A percentile compares a stretch with the other conserved stretches of the same genome.
Evolutionary conservation across 179 eudicot genomes (phyloP).

Genomic region (Silene noctiflora): DNA sequence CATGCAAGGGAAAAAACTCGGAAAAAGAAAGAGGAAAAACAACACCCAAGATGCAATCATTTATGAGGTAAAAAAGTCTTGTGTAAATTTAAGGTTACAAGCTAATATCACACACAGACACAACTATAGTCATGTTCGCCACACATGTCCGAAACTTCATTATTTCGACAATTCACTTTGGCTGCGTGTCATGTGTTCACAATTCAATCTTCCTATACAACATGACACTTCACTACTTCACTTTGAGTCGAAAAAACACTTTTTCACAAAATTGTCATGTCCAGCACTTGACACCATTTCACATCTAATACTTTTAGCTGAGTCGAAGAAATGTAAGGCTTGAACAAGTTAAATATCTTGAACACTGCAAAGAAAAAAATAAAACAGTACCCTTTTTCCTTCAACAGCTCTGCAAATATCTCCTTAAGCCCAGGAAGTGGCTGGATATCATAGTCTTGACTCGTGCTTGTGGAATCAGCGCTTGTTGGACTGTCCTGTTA

Average conservation of each 20-base stretch:
- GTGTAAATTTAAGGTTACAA: too few relatives aligned
- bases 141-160: not conserved
- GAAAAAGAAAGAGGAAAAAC: too few relatives aligned
- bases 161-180: too few relatives aligned
- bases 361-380: not conserved
- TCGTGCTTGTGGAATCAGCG: slow-evolving; percentile 38
- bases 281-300: too few relatives aligned
- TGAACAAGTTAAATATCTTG: not conserved
- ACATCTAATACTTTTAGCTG: not conserved
- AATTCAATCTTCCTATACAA: not conserved
- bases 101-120: not conserved
- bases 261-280: too few relatives aligned
- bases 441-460: slow-evolving; percentile 43
- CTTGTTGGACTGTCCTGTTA: slow-evolving; percentile 52
- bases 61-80: too few relatives aligned
- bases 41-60: too few relatives aligned
- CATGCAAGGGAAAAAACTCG: too few relatives aligned
- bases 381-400: slow-evolving; percentile 74
- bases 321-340: not conserved
- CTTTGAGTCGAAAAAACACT: not conserved
- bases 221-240: not conserved
- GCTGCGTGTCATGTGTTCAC: too few relatives aligned
- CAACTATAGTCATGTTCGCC: not conserved
- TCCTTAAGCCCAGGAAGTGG: slow-evolving; percentile 84
- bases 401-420: slow-evolving; percentile 63